Base-by-base conservation (phyloP, 306 rosid species). In the Abrus precatorius region DNA sequence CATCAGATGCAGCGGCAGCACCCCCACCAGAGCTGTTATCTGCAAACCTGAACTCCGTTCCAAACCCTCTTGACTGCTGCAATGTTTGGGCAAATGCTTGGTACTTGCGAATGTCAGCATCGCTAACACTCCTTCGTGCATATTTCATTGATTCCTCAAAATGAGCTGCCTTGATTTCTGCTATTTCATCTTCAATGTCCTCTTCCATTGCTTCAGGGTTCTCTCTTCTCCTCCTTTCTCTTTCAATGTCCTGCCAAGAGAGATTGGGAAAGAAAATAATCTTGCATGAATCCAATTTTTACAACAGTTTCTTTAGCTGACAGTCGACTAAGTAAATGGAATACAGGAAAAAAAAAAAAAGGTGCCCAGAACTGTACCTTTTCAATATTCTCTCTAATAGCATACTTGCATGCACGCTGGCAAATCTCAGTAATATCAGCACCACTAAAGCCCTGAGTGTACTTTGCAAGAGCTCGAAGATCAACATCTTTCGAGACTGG, bases 1-100 rank as follows among this genome's bases (percentile, higher is more conserved):
- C 98, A 50, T 95, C 99, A 1, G 97, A 9, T 30, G 91, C 82
- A 1, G 87, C 79, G 0, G 84, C 84, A 9, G 59, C 45, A 9
- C 85, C 82, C 11, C 75, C 86, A 10, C 82, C 84, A 32, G 87
- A 7, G 72, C 50, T 40, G 1, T 67, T 63, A 47, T 95, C 97
- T 1, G 97, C 85, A 67, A 95, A 95, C 91, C 96, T 88, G 78
- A 95, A 95, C 77, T 95, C 98, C 0, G 87, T 52, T 70, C 99
- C 99, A 70, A 95, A 91, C 36, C 99, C 99, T 89, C 99, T 91
- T 0, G 99, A 95, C 84, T 95, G 99, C 96, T 95, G 99, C 85
- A 95, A 85, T 61, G 99, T 95, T 72, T 93, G 99, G 1, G 99
- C 99, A 74, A 95, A 95, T 7, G 98, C 93, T 84, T 95, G 98